Percentiles rank a stretch among this genome's conserved stretches.
These are phyloP conservation scores for Polytrichum formosum DNA, from an alignment of 225 moss, liverwort and hornwort species.

Conservation along the genomic window DNA sequence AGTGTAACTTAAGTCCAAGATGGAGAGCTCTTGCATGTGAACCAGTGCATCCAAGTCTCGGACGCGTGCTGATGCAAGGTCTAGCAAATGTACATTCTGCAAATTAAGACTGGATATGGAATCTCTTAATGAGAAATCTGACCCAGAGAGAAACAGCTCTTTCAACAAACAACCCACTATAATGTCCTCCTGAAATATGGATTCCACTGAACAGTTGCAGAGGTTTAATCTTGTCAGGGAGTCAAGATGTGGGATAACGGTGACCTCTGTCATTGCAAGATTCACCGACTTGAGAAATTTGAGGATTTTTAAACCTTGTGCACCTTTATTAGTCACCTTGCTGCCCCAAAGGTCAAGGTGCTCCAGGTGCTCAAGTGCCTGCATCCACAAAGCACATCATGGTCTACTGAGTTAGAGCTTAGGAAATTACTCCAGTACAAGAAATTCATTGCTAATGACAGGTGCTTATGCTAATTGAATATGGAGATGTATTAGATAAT, in stretches of 20 bases:
- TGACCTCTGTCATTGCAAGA: conserved; percentile 50
- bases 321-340: conserved; percentile 47
- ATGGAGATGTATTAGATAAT: too few relatives aligned
- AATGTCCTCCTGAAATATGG: conserved; percentile 25
- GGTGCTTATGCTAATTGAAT: too few relatives aligned
- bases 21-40: conserved; percentile 28
- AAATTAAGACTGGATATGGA: conserved; percentile 12
- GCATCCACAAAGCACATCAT: conserved; percentile 12
- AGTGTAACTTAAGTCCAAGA: conserved; percentile 36
- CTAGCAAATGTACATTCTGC: conserved; percentile 30
- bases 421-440: too few relatives aligned
- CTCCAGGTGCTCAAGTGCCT: conserved; percentile 42
- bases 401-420: too few relatives aligned
- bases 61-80: conserved; percentile 36
- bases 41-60: conserved; percentile 30
- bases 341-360: conserved; percentile 60
- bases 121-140: conserved; percentile 24
- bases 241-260: conserved; percentile 27
- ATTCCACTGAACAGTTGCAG: conserved; percentile 44
- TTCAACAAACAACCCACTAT: conserved; percentile 19
- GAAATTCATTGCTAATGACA: too few relatives aligned
- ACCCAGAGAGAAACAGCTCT: conserved; percentile 41
- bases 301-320: conserved; percentile 29
- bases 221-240: conserved; percentile 38
- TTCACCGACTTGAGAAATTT: conserved; percentile 35